phyloP scores from a whole-genome alignment of 129 eudicot genomes.

The Artemisia tridentata region DNA sequence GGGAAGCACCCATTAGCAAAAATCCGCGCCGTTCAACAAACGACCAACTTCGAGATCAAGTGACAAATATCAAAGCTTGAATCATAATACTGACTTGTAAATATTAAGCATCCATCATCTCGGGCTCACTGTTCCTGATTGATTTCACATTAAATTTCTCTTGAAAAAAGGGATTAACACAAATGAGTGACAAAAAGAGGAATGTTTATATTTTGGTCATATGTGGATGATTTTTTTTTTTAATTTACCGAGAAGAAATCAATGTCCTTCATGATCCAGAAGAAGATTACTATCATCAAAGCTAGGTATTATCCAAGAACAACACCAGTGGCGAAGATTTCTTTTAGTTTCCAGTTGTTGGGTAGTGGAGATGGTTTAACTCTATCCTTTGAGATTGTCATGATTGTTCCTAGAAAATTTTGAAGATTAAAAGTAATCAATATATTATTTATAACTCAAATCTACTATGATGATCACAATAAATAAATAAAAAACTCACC shows the following conservation, averaged over 20 bases:
- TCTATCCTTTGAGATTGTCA: too few relatives aligned
- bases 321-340: conserved; percentile 67
- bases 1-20: conserved; percentile 41
- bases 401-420: too few relatives aligned
- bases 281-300: conserved; percentile 62
- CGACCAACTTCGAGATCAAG: conserved; percentile 53
- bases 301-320: conserved; percentile 66
- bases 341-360: conserved; percentile 65
- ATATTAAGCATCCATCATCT: conserved; percentile 73
- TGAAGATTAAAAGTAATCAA: too few relatives aligned
- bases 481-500: too few relatives aligned
- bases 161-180: too few relatives aligned
- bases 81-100: conserved; percentile 73
- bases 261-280: conserved; percentile 53
- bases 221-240: not conserved
- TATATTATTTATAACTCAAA: too few relatives aligned
- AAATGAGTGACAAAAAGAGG: too few relatives aligned
- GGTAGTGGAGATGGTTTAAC: conserved; percentile 78
- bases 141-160: too few relatives aligned
- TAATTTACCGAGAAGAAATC: conserved; percentile 47
- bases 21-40: conserved; percentile 47
- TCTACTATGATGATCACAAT: too few relatives aligned
- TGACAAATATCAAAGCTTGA: conserved; percentile 67
- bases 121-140: too few relatives aligned
- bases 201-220: not conserved